Conservation (phyloP, 306 rosid species). For the Vigna nakashimae region DNA sequence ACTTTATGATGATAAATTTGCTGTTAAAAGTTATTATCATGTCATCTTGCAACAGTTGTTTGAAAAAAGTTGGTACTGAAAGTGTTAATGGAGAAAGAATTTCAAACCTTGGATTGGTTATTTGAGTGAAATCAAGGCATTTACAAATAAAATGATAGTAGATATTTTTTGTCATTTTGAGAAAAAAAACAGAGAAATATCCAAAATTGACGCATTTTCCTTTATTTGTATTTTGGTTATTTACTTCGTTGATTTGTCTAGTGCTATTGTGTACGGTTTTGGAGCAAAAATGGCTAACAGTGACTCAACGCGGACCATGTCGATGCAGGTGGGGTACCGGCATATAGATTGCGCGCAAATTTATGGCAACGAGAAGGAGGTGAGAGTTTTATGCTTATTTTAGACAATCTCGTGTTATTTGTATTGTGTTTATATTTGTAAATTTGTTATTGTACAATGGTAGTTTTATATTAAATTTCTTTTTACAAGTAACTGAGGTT, state of each 20-base stretch:
- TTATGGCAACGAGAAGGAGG: slow-evolving; percentile 63
- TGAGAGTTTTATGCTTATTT: slow-evolving; percentile 7
- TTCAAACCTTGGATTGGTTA: too few species aligned
- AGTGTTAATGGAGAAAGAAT: too few species aligned
- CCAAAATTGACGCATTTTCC: not conserved
- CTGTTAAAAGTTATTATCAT: too few species aligned
- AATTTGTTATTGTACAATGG: not conserved
- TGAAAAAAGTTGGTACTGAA: too few species aligned
- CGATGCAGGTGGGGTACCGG: slow-evolving; percentile 60
- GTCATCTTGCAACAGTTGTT: too few species aligned
- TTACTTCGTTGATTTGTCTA: not conserved
- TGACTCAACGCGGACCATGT: not conserved
- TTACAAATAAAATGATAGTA: too few species aligned
- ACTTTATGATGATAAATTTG: too few species aligned
- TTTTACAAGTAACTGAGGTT: not conserved
- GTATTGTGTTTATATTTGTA: not conserved
- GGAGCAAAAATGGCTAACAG: not conserved
- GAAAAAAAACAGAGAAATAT: not conserved
- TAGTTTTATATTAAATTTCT: not conserved
- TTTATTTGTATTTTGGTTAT: not conserved
- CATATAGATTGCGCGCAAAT: slow-evolving; percentile 64
- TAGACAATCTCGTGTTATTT: not conserved
- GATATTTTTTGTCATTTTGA: not conserved
- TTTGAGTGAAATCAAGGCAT: too few species aligned
- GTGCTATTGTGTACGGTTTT: not conserved